phyloP scores from a whole-genome alignment of 78 protist species.

The Anaeramoeba ignava region DNA sequence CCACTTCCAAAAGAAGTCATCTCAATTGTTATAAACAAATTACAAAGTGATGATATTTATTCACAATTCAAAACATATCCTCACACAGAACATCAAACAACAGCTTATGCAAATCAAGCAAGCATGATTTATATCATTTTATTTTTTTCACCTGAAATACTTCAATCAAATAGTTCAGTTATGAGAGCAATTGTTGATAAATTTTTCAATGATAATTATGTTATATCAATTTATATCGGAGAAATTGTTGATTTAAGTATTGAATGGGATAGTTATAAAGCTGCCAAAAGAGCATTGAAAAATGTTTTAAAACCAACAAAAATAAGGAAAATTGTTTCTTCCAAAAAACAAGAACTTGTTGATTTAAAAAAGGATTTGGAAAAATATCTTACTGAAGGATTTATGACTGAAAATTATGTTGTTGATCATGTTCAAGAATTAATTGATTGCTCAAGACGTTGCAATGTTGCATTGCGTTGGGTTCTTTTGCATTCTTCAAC shows the following conservation, averaged over 20 bases:
- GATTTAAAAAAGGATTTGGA: neutral
- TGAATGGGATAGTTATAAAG: constrained; percentile 78
- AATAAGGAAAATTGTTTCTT: neutral
- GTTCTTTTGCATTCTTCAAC: constrained; percentile 50
- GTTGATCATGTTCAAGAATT: constrained; percentile 51
- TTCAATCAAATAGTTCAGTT: constrained; percentile 42
- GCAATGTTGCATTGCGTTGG: constrained; percentile 87
- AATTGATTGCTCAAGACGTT: constrained; percentile 42
- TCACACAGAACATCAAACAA: constrained; percentile 87
- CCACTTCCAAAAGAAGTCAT: constrained; percentile 32
- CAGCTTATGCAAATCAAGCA: constrained; percentile 86
- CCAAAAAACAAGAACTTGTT: neutral
- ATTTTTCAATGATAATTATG: constrained; percentile 88
- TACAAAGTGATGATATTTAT: constrained; percentile 88
- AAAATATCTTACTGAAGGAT: constrained; percentile 55
- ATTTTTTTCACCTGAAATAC: constrained; percentile 74
- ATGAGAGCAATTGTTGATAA: constrained; percentile 95
- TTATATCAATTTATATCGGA: constrained; percentile 87
- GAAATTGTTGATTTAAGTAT: constrained; percentile 66
- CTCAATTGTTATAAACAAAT: constrained; percentile 66
- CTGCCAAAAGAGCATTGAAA: constrained; percentile 73
- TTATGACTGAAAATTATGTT: constrained; percentile 62
- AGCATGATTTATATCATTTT: constrained; percentile 79
- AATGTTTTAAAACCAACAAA: constrained; percentile 45
- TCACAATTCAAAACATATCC: constrained; percentile 58